phyloP scores from a whole-genome alignment of 371 early-diverging fungal genomes.

The Capillidium rhysosporum region DNA sequence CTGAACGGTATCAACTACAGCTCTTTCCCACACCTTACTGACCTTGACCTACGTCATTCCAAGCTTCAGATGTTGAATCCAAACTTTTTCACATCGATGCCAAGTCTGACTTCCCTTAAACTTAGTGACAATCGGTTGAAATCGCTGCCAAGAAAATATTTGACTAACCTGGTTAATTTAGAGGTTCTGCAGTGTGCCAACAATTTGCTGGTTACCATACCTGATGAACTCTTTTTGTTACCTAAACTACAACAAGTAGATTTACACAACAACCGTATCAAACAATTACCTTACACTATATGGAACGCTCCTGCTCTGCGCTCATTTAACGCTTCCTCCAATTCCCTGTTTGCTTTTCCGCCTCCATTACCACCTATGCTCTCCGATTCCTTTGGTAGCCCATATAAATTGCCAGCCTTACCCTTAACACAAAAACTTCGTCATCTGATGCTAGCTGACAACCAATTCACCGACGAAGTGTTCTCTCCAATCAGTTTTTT shows the following conservation, averaged over 20 bases:
- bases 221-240: slow-evolving; percentile 19
- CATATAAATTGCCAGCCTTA: background rate
- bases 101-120: slow-evolving; percentile 26
- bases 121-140: slow-evolving; percentile 49
- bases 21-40: slow-evolving; percentile 26
- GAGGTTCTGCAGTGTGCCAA: slow-evolving; percentile 2
- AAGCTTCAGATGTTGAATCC: slow-evolving; percentile 11
- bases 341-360: slow-evolving; percentile 41
- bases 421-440: slow-evolving; percentile 11
- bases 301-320: slow-evolving; percentile 59
- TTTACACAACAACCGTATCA: slow-evolving; percentile 47
- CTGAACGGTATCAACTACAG: slow-evolving; percentile 18
- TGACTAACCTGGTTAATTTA: slow-evolving; percentile 37
- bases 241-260: slow-evolving; percentile 25
- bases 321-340: slow-evolving; percentile 51
- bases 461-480: slow-evolving; percentile 65
- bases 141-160: slow-evolving; percentile 42
- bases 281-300: slow-evolving; percentile 56
- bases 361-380: background rate
- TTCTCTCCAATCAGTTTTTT: slow-evolving; percentile 50
- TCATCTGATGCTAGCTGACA: slow-evolving; percentile 57
- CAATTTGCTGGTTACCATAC: background rate
- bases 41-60: slow-evolving; percentile 12
- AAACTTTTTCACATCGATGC: slow-evolving; percentile 26
- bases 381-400: background rate